Conservation (phyloP, 768 basidiomycete species). For the Suillus clintonianus region DNA sequence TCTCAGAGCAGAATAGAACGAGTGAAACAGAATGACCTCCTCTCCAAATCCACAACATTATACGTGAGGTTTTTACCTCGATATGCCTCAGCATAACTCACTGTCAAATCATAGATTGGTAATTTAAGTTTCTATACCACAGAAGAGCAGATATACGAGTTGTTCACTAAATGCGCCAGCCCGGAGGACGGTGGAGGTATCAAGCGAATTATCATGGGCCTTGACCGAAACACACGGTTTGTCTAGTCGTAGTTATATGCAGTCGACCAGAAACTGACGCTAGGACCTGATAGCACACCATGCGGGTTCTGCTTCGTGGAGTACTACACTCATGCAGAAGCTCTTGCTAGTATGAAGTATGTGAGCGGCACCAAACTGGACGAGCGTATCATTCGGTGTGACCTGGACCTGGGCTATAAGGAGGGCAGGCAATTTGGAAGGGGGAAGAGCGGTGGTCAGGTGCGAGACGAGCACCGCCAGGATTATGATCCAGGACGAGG, state of each 20-base stretch:
- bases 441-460: constrained; percentile 96
- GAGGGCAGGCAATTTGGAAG: constrained; percentile 97
- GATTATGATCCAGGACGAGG: constrained; percentile 98
- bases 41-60: constrained; percentile 82
- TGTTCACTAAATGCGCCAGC: constrained; percentile 88
- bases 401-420: constrained; percentile 94
- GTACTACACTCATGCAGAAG: constrained; percentile 94
- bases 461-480: constrained; percentile 94
- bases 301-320: constrained; percentile 97
- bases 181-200: constrained; percentile 87
- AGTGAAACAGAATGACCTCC: constrained; percentile 75
- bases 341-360: constrained; percentile 89
- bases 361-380: constrained; percentile 98
- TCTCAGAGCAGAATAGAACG: constrained; percentile 83
- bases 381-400: constrained; percentile 97
- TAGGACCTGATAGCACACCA: constrained; percentile 60
- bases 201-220: constrained; percentile 93
- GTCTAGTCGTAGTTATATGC: constrained; percentile 14
- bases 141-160: constrained; percentile 93
- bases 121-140: constrained; percentile 94
- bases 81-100: constrained; percentile 20
- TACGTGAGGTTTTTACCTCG: constrained; percentile 63
- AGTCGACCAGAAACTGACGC: constrained; percentile 7
- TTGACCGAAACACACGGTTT: constrained; percentile 86
- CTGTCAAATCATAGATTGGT: constrained; percentile 59